phyloP scores from a whole-genome alignment of 441 rosid species.

The Croton laevigatus region DNA sequence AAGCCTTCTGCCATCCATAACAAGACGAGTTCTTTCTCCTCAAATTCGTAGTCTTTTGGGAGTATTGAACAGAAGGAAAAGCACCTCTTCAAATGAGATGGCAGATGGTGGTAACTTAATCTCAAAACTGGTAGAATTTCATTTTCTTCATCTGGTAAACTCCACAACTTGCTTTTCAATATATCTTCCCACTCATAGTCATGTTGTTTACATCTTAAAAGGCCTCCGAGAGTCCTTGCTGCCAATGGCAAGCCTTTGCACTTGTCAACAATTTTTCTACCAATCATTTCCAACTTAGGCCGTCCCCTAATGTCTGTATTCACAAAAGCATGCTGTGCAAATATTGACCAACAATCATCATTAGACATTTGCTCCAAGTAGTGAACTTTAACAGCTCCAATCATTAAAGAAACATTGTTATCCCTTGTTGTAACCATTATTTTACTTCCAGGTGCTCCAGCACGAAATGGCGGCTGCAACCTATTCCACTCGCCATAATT shows the following conservation, averaged over 20 bases:
- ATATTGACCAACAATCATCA: constrained; percentile 18
- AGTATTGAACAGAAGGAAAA: constrained; percentile 16
- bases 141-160: constrained; percentile 8
- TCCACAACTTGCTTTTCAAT: constrained; percentile 14
- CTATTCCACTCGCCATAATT: constrained; percentile 7
- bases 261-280: constrained; percentile 11
- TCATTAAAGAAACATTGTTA: constrained; percentile 2
- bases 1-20: constrained; percentile 17
- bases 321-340: constrained; percentile 15
- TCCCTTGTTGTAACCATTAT: constrained; percentile 24
- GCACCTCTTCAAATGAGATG: constrained; percentile 13
- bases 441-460: constrained; percentile 14
- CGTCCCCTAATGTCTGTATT: background rate
- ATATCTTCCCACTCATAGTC: constrained; percentile 14
- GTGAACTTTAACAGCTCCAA: constrained; percentile 5
- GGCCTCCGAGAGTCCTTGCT: constrained; percentile 13
- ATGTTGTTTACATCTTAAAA: background rate
- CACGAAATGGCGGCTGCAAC: constrained; percentile 7
- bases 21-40: constrained; percentile 14
- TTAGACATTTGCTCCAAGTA: constrained; percentile 3
- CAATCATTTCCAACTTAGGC: constrained; percentile 5
- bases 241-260: constrained; percentile 18
- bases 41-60: constrained; percentile 13
- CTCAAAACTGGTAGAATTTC: constrained; percentile 17
- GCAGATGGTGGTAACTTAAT: constrained; percentile 9